Evolutionary conservation across 2,329 filamentous ascomycete species (phyloP).

Genomic region (Lasiodiplodia gonubiensis): DNA sequence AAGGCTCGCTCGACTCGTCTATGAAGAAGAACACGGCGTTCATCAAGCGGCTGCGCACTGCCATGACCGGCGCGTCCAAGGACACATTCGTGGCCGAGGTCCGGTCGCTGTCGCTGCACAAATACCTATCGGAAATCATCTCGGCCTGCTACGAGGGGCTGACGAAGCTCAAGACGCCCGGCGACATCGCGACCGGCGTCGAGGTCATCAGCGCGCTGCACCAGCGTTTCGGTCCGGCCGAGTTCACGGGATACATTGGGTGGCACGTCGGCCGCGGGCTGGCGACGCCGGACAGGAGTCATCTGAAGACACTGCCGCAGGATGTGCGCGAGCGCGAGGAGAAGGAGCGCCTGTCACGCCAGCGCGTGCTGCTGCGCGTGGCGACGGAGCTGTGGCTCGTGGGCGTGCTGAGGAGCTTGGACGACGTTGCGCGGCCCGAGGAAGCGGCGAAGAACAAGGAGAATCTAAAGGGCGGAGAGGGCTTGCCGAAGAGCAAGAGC

Average conservation of each 20-base stretch:
- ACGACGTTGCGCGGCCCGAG: constrained; percentile 69
- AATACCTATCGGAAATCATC: constrained; percentile 96
- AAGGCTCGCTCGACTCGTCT: constrained; percentile 85
- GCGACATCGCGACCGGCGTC: constrained; percentile 89
- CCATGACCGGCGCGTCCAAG: constrained; percentile 79
- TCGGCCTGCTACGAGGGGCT: constrained; percentile 94
- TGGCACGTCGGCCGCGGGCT: constrained; percentile 92
- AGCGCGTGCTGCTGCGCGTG: constrained; percentile 83
- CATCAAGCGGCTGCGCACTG: constrained; percentile 92
- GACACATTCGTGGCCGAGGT: constrained; percentile 89
- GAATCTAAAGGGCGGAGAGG: constrained; percentile 55
- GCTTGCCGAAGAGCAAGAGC: constrained; percentile 68
- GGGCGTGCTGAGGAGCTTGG: constrained; percentile 80
- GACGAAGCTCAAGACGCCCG: constrained; percentile 86
- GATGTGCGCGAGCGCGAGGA: constrained; percentile 94
- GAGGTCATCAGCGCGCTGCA: constrained; percentile 95
- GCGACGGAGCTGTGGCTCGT: constrained; percentile 97
- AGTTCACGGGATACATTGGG: constrained; percentile 89
- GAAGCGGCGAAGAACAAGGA: constrained; percentile 68
- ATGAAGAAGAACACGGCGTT: constrained; percentile 98
- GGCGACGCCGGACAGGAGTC: constrained; percentile 85
- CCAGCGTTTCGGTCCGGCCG: constrained; percentile 86
- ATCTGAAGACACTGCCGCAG: constrained; percentile 75
- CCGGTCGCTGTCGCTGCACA: constrained; percentile 86
- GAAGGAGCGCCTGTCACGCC: constrained; percentile 86